phyloP scores from a whole-genome alignment of 345 rosid genomes.

The Linum usitatissimum region DNA sequence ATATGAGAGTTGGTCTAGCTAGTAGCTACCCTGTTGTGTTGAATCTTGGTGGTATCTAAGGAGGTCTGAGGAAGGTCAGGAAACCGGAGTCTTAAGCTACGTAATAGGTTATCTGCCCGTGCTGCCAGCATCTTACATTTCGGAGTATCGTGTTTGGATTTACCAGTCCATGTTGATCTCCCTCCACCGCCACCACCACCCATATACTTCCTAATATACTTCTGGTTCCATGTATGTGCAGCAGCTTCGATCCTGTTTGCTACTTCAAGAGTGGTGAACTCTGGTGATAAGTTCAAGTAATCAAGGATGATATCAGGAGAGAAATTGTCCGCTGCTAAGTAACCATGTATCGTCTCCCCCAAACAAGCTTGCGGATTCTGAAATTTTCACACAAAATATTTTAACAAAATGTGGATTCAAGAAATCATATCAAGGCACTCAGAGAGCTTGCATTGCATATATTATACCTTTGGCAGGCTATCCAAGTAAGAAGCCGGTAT shows the following conservation, averaged over 20 bases:
- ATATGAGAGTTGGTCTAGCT: no score
- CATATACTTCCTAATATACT: not conserved
- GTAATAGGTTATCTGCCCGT: slow-evolving; percentile 2
- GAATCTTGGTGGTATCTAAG: slow-evolving; percentile 7
- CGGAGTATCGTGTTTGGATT: not conserved
- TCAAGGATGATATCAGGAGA: slow-evolving; percentile 27
- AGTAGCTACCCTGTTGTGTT: slow-evolving; percentile 1
- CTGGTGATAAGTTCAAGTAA: slow-evolving; percentile 10
- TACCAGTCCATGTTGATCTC: slow-evolving; percentile 1
- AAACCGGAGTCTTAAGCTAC: not conserved
- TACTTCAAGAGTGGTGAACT: slow-evolving; percentile 3
- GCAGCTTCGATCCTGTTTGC: slow-evolving; percentile 9
- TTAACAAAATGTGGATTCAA: no score
- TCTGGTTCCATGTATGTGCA: slow-evolving; percentile 1
- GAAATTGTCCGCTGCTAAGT: slow-evolving; percentile 24
- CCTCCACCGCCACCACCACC: not conserved
- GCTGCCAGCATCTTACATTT: not conserved
- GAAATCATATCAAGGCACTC: no score
- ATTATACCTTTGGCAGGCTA: slow-evolving; percentile 22
- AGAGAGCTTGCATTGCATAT: not conserved
- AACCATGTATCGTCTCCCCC: slow-evolving; percentile 23
- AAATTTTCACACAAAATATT: not conserved
- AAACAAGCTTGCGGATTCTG: slow-evolving; percentile 35
- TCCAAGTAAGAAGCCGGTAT: slow-evolving; percentile 16
- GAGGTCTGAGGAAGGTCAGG: slow-evolving; percentile 8